phyloP scores from a whole-genome alignment of 495 filamentous ascomycete genomes.

The Xylaria venustula region DNA sequence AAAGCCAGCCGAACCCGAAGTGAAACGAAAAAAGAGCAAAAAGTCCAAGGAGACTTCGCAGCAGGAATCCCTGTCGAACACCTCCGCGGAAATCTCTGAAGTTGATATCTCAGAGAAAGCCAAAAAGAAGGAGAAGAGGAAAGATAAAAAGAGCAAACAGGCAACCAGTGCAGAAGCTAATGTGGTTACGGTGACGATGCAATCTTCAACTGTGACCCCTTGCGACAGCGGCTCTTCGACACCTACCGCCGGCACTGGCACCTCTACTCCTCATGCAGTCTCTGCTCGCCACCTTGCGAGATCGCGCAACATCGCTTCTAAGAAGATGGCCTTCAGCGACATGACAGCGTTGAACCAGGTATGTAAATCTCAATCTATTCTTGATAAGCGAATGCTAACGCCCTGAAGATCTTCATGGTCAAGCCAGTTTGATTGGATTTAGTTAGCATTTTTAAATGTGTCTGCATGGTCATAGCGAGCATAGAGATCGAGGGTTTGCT shows the following conservation, averaged over 20 bases:
- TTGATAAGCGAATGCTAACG: slow-evolving; percentile 33
- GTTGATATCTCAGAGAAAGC: slow-evolving; percentile 24
- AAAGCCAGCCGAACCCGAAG: slow-evolving; percentile 18
- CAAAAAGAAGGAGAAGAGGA: slow-evolving; percentile 49
- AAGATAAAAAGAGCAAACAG: slow-evolving; percentile 42
- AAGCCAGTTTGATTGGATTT: slow-evolving; percentile 41
- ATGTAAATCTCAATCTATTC: slow-evolving; percentile 17
- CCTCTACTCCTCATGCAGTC: slow-evolving; percentile 41
- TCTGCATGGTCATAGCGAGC: slow-evolving; percentile 11
- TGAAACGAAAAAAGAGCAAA: slow-evolving; percentile 29
- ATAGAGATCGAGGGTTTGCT: slow-evolving; percentile 10
- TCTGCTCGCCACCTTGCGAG: slow-evolving; percentile 62
- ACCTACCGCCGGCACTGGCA: slow-evolving; percentile 26
- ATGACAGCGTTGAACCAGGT: slow-evolving; percentile 75
- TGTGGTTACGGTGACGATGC: slow-evolving; percentile 22
- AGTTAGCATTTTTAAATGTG: not conserved
- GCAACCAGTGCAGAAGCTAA: slow-evolving; percentile 21
- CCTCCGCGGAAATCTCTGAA: slow-evolving; percentile 12
- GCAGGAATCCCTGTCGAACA: slow-evolving; percentile 11
- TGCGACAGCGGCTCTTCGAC: slow-evolving; percentile 24
- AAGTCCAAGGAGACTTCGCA: slow-evolving; percentile 21
- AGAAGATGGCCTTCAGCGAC: slow-evolving; percentile 71
- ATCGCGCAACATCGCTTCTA: slow-evolving; percentile 73
- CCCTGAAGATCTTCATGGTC: slow-evolving; percentile 68
- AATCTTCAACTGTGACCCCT: slow-evolving; percentile 23